Evolutionary conservation across 2,329 filamentous ascomycete genomes (phyloP), one percentile per base, ranked within the genome.

Genomic region (Trichoderma sp.): DNA sequence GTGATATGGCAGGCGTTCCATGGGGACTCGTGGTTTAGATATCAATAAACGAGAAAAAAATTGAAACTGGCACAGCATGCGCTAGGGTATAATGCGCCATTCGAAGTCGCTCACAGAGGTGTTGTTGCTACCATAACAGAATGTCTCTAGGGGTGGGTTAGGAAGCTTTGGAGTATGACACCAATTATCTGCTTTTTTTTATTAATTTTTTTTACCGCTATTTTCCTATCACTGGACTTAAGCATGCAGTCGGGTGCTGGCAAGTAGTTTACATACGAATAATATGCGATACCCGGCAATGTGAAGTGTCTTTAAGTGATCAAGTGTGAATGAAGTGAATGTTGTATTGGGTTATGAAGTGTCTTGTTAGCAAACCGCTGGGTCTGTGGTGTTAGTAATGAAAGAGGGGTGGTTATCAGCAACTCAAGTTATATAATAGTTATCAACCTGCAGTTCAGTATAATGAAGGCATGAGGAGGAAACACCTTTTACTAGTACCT

Each of bases 11-110:
- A 26, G 63, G 69, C 62, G 61, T 66, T 71, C 17, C 76, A 74
- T 77, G 72, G 76, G 72, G n/a, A 34, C 43, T 62, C 62, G 68
- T 34, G 28, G 75, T 74, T 75, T 76, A 62, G 71, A 76, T 65
- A 70, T 64, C 72, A 75, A 76, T 70, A 74, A 64, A 53, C 59
- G 39, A 71, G 68, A 50, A 73, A 59, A 66, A 59, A 71, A 65
- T 26, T 64, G 30, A 53, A 62, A 32, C 28, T 53, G 39, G 66
- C 57, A 53, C 57, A 43, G 36, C 39, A 30, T 20, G 57, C 57
- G 55, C 57, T 61, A 39, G 57, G 39, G 59, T 53, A 26, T 34
- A 50, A 59, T 23, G 53, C 65, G 36, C 55, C 55, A 30, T 53
- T 28, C 6, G 12, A 47, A 15, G 47, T 65, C 13, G 43, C 34